Conservation (phyloP, 2,329 filamentous ascomycete species). For the Ustulina deusta region DNA sequence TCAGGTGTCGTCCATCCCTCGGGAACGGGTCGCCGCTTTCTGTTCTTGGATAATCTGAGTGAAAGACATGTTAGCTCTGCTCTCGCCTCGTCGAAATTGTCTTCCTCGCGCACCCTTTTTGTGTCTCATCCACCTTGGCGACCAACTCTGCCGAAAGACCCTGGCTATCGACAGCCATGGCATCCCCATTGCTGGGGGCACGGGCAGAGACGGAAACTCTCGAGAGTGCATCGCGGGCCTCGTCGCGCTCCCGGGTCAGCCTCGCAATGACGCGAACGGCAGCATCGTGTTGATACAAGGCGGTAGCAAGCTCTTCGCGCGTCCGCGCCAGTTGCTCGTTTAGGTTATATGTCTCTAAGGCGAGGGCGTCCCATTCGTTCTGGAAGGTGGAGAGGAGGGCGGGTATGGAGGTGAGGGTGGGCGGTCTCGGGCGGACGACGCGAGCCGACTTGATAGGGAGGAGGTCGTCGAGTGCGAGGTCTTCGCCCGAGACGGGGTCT, state of each 20-base stretch:
- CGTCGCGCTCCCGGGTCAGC: slow-evolving; percentile 89
- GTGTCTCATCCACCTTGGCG: slow-evolving; percentile 81
- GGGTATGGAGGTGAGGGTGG: slow-evolving; percentile 94
- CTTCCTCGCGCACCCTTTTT: slow-evolving; percentile 73
- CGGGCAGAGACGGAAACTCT: slow-evolving; percentile 80
- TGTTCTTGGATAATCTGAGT: slow-evolving; percentile 82
- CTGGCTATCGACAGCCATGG: slow-evolving; percentile 91
- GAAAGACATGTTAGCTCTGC: slow-evolving; percentile 37
- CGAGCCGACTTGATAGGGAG: slow-evolving; percentile 86
- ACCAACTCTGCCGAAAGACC: slow-evolving; percentile 78
- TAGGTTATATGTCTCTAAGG: slow-evolving; percentile 90
- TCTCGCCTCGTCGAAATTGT: not conserved
- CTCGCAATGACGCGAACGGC: slow-evolving; percentile 95
- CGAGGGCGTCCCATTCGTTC: slow-evolving; percentile 96
- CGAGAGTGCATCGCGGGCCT: slow-evolving; percentile 88
- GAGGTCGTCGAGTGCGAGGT: slow-evolving; percentile 85
- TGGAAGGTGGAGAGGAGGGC: slow-evolving; percentile 94
- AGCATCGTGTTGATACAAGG: slow-evolving; percentile 96
- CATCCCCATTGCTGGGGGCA: slow-evolving; percentile 73
- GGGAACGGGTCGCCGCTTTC: slow-evolving; percentile 89
- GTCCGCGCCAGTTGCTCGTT: slow-evolving; percentile 91
- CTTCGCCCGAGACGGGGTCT: slow-evolving; percentile 89
- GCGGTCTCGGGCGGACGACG: slow-evolving; percentile 88
- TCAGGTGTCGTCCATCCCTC: slow-evolving; percentile 86
- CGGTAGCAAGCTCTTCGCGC: slow-evolving; percentile 90